These are phyloP conservation scores for Barbarea vulgaris DNA, from an alignment of 345 rosid genomes.

Conservation along the genomic window DNA sequence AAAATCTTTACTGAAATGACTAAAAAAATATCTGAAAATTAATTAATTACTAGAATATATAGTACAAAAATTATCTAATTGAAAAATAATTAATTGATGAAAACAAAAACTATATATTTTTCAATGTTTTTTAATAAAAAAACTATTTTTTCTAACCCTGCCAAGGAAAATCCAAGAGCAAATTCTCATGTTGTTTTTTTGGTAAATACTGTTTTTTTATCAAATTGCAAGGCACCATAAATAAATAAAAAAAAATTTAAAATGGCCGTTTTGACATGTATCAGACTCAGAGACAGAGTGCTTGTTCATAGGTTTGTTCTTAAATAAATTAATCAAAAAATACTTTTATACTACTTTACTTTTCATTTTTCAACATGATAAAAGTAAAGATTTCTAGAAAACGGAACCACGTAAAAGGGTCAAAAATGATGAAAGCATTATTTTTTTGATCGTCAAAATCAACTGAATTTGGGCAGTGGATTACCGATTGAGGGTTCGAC, in stretches of 20 bases:
- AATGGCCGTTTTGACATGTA: not conserved
- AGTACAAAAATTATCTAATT: not conserved
- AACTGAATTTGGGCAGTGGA: not conserved
- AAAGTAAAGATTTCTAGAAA: constrained; percentile 1
- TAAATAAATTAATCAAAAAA: not conserved
- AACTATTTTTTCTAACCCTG: not conserved
- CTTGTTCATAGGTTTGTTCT: not conserved
- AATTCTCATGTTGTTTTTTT: not conserved
- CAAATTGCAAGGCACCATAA: not conserved
- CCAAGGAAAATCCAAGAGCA: not conserved
- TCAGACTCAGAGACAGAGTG: too few species aligned
- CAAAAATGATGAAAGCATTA: not conserved
- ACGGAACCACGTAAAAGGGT: not conserved
- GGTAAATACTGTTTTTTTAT: not conserved
- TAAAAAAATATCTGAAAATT: not conserved
- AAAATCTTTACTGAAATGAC: not conserved
- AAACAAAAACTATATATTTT: not conserved
- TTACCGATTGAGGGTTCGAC: too few species aligned
- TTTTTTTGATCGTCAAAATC: constrained; percentile 5
- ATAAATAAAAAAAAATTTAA: not conserved
- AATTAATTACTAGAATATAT: not conserved
- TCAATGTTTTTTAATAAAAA: too few species aligned
- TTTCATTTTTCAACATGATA: not conserved
- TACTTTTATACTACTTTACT: not conserved
- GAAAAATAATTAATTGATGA: not conserved